Evolutionary conservation across 2,329 filamentous ascomycete genomes (phyloP), one percentile per base, ranked within the genome.

Genomic region (Epichloe sp.): DNA sequence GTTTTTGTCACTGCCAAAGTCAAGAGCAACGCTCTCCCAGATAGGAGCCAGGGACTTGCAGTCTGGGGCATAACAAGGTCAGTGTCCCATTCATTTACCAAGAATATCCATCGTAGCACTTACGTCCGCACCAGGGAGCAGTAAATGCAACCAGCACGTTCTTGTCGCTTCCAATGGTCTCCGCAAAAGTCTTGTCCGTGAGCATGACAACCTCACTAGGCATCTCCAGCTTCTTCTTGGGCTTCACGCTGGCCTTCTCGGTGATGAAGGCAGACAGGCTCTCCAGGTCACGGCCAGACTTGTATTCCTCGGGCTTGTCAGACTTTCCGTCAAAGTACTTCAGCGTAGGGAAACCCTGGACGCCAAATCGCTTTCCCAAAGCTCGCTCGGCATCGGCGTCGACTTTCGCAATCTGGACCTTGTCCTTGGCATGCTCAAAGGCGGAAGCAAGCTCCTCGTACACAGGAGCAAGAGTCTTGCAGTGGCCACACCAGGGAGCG

Each of bases 241-340:
- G 71, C 78, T 85, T 89, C 54, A 90, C 68, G 48, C 88, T 87
- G 8, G 87, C 90, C 82, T 97, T 95, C 63, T 95, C 84, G 5
- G 77, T 76, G 54, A 98, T 81, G 68, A 93, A 98, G 46, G 77
- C 76, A 49, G 75, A 77, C 70, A 98, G 72, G 66, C 85, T 88
- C 61, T 97, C 93, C 26, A 98, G 67, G 67, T 96, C 91, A 52
- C 93, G 81, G 35, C 87, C 89, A 54, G 87, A 84, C 54, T 79
- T 85, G 74, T 97, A 98, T 55, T 96, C 89, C 56, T 78, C 73
- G 0, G 91, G 90, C 63, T 79, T 83, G 54, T 88, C 82, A 66
- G 85, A 91, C 78, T 94, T 94, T 60, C 93, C 93, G 69, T 97
- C 90, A 63, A 98, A 98, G 78, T 81, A 98, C 72, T 98, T 98